Base-by-base conservation (phyloP, 768 basidiomycete species). In the Rhodotorula taiwanensis region DNA sequence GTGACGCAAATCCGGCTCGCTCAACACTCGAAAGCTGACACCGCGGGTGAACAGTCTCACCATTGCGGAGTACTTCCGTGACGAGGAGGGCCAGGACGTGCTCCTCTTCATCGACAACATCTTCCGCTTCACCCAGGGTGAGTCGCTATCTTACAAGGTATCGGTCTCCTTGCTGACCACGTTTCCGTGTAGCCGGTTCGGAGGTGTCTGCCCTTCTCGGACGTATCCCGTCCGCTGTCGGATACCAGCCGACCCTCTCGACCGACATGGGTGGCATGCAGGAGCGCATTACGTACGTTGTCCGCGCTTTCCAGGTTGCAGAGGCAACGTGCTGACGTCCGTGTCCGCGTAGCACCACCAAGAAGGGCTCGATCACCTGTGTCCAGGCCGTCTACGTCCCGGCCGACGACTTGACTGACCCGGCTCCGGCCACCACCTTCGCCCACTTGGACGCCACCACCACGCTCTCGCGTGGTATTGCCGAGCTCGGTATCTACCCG, bases 221-320 rank as follows among this genome's bases (percentile, higher is more conserved):
- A 83, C 95, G 95, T 90, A 99, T 98, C 76, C 95, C 95, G 72
- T 98, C 95, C 72, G 95, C 95, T 70, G 95, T 99, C 83, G 95
- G 95, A 85, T 99, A 99, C 81, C 95, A 99, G 78, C 95, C 95
- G 76, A 98, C 95, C 56, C 87, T 98, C 65, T 97, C 95, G 70
- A 99, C 95, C 76, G 95, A 99, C 79, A 99, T 99, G 95, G 95
- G 95, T 90, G 84, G 84, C 83, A 99, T 98, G 95, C 94, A 98
- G 83, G 95, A 99, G 80, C 92, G 94, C 82, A 97, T 98, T 72
- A 70, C 64, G 52, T 60, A 20, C 28, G 47, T 48, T 20, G 27
- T 18, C 27, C 27, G 7, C 27, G 45, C 3, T 18, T 7, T 2
- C 47, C n/a, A n/a, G 14, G 5, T 20, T 5, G 6, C 27, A 13